Evolutionary conservation across 176 grass and related monocot genomes (phyloP).

Genomic region (Triticum timopheevii): DNA sequence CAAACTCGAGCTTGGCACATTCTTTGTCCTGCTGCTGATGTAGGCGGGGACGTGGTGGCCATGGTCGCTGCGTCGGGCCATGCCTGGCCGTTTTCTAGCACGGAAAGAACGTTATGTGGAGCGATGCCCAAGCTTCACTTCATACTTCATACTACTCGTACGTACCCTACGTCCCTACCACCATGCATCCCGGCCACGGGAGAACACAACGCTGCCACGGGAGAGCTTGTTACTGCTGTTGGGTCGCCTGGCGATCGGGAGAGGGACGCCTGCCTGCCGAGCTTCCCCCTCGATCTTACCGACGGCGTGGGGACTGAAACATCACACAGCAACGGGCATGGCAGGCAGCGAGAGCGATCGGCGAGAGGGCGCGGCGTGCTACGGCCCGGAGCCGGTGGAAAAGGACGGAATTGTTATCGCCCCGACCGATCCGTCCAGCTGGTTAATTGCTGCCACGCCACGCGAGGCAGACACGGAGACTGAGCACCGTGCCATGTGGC

Average conservation of each 20-base stretch:
- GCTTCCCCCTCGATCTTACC: background rate
- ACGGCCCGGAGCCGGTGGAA: background rate
- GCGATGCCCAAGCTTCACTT: too few relatives aligned
- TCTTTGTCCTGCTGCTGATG: background rate
- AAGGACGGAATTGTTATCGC: background rate
- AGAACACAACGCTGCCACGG: too few relatives aligned
- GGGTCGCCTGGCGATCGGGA: too few relatives aligned
- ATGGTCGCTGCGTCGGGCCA: background rate
- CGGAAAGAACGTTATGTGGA: too few relatives aligned
- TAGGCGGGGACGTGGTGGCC: background rate
- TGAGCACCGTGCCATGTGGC: background rate
- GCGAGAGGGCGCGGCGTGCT: background rate
- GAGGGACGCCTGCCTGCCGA: too few relatives aligned
- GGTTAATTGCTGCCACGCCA: background rate
- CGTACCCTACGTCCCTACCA: too few relatives aligned
- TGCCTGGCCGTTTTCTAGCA: too few relatives aligned
- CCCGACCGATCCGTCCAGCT: background rate
- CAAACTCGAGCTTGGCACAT: background rate
- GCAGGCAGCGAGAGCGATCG: too few relatives aligned
- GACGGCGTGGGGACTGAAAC: too few relatives aligned
- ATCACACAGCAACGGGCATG: background rate
- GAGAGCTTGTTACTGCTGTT: too few relatives aligned
- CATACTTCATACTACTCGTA: too few relatives aligned
- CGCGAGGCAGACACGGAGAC: background rate
- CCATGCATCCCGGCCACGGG: too few relatives aligned